Base-by-base conservation (phyloP, 2,329 filamentous ascomycete genomes). In the Ophiocordyceps unilateralis region DNA sequence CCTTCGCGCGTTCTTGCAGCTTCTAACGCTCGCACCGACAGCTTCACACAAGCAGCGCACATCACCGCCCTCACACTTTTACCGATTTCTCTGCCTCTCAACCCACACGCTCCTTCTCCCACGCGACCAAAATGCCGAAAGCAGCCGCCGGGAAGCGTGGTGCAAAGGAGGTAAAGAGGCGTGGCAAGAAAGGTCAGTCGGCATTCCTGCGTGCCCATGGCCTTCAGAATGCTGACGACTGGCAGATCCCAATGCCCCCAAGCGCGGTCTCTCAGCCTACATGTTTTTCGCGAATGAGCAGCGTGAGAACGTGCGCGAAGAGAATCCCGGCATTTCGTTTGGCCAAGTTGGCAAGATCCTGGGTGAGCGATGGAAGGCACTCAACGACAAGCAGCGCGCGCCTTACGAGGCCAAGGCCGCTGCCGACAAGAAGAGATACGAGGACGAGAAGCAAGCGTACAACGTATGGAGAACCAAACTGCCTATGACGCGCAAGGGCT, bases 261-360 rank as follows among this genome's bases (percentile, higher is more conserved):
- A 96, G 87, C 87, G 91, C 68, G 91, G 89, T 72, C 85, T 98
- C 41, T 96, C 91, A 43, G 91, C 91, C 50, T 98, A 98, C 79
- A 98, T 98, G 91, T 96, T 96, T 82, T 98, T 96, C 65, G 91
- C 91, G 78, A 96, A 96, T 61, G 91, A 96, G 69, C 86, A 95
- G 70, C 88, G 91, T 56, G 89, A 96, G 62, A 93, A 91, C 65
- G 91, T 98, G 55, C 86, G 91, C 56, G 87, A 94, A 63, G 89
- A 96, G 68, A 96, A 96, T 76, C 89, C 89, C 34, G 89, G 88
- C 56, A 94, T 96, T 69, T 82, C 83, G 55, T 98, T 98, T 68
- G 91, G 86, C 81, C 88, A 96, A 67, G 89, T 98, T 58, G 91
- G 91, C 70, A 96, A 96, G 78, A 75, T 91, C 58, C 86, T 98